Evolutionary conservation across 148 eudicot genomes (phyloP), one percentile per base, ranked within the genome.

Genomic region (Salicornia ramosissima): DNA sequence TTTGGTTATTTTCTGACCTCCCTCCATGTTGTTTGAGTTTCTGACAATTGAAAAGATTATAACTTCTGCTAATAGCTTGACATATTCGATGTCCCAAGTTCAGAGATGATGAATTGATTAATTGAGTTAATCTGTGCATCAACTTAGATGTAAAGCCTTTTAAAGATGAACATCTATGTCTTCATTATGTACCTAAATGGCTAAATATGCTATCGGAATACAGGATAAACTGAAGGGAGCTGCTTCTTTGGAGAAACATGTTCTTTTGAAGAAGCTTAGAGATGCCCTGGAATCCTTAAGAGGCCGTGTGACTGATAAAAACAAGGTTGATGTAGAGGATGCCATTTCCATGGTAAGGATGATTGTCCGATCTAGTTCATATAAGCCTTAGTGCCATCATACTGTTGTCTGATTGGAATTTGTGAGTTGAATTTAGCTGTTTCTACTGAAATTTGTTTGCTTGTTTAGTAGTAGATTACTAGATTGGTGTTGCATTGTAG

Each of bases 231-330:
- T 90, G 29, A 82, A 87, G 79, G 98, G 90, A 78, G 91, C 92
- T 61, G 96, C 92, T 75, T 87, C 96, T 36, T 70, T 91, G 80
- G 98, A 94, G 88, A 88, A 94, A 70, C 98, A 94, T 69, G 98
- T 94, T 55, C 88, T 94, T 65, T 68, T 94, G 61, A 94, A 84
- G 82, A 94, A 88, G 79, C 97, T 94, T 45, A 84, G 98, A 75
- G 98, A 94, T 79, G 92, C 97, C 24, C 87, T 94, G 75, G 98
- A 94, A 78, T 81, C 96, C 67, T 82, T 94, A 53, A 80, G 85
- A 78, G 96, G 97, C 19, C 96, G 98, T 59, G 88, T 90, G 71
- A 86, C 88, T 62, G 98, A 96, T 68, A 85, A 75, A 85, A 94
- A 87, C 85, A 86, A 79, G 81, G 97, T 89, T 36, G 98, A 94